Base-by-base conservation (phyloP, 2,329 filamentous ascomycete genomes). In the Penicillium psychrosexuale region DNA sequence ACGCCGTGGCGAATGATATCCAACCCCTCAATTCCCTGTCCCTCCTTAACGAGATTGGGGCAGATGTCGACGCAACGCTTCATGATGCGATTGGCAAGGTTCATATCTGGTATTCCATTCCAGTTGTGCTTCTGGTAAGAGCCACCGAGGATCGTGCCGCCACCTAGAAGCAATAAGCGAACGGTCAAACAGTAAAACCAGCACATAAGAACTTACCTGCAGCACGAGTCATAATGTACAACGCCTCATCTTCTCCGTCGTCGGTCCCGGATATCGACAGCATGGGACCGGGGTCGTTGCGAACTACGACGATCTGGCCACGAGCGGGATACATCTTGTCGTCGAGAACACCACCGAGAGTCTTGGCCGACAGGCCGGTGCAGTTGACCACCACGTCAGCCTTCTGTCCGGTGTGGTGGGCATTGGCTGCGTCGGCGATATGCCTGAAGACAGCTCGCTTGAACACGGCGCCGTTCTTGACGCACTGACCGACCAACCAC, bases 101-200 rank as follows among this genome's bases (percentile, higher is more conserved):
- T 90, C 0, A 87, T 86, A 65, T 96, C 91, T 0, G 88, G 85
- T 61, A 87, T 82, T 36, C 85, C 82, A 62, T 94, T 89, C 90
- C 90, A 96, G 66, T 86, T 88, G 28, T 85, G 82, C 64, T 87
- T 84, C 70, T 91, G 86, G 66, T 95, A 89, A 44, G 87, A 93
- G 2, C 92, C 92, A n/a, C 91, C 92, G 2, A 96, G 77, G 39
- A 96, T 81, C 0, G 90, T 94, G 11, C 92, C 92, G 19, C 91
- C 92, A n/a, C 85, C 82, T 69, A 47, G 0, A 22, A 43, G 13
- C 5, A n/a, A 38, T 60, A 47, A 59, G 55, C 15, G 12, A 19
- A 38, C 7, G 11, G 8, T 34, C 11, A 5, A 30, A 4, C 1
- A 17, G 15, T 22, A 47, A 1, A 22, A 8, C 3, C 3, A 8